phyloP scores from a whole-genome alignment of 805 yeast genomes.

The Candida hungchunana region DNA sequence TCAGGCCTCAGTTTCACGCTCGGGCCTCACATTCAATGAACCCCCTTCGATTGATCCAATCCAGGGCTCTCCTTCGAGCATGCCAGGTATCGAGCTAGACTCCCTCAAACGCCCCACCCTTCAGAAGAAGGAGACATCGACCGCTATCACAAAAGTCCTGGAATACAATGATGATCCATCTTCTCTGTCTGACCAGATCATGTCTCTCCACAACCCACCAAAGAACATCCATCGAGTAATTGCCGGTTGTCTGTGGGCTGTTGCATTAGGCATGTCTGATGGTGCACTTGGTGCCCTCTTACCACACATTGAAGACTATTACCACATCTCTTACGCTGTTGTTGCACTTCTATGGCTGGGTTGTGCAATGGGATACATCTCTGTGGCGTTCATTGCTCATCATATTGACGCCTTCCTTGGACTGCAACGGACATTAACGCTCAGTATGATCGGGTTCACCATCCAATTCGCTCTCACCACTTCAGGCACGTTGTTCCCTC shows the following conservation, averaged over 20 bases:
- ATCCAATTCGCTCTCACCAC: slow-evolving; percentile 43
- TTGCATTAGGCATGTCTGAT: slow-evolving; percentile 44
- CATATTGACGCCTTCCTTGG: slow-evolving; percentile 39
- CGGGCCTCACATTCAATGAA: no score
- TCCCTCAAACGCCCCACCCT: slow-evolving; percentile 10
- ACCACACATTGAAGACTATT: slow-evolving; percentile 48
- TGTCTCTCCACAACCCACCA: slow-evolving; percentile 42
- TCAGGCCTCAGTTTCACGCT: slow-evolving; percentile 6
- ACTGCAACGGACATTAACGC: slow-evolving; percentile 32
- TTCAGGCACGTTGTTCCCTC: slow-evolving; percentile 46
- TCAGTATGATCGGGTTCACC: slow-evolving; percentile 35
- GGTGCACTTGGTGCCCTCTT: slow-evolving; percentile 60
- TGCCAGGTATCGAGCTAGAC: slow-evolving; percentile 4
- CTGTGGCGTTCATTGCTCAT: slow-evolving; percentile 47
- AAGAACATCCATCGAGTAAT: slow-evolving; percentile 39
- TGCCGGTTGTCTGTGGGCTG: slow-evolving; percentile 37
- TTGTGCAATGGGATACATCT: slow-evolving; percentile 51
- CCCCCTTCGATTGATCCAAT: no score
- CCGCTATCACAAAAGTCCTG: slow-evolving; percentile 11
- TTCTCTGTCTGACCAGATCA: slow-evolving; percentile 8
- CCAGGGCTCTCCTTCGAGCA: no score
- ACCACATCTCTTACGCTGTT: slow-evolving; percentile 44
- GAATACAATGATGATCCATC: slow-evolving; percentile 8
- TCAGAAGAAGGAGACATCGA: slow-evolving; percentile 9
- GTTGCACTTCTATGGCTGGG: slow-evolving; percentile 57